These are phyloP conservation scores for Choiromyces venosus DNA, from an alignment of 495 filamentous ascomycete genomes.

Conservation along the genomic window DNA sequence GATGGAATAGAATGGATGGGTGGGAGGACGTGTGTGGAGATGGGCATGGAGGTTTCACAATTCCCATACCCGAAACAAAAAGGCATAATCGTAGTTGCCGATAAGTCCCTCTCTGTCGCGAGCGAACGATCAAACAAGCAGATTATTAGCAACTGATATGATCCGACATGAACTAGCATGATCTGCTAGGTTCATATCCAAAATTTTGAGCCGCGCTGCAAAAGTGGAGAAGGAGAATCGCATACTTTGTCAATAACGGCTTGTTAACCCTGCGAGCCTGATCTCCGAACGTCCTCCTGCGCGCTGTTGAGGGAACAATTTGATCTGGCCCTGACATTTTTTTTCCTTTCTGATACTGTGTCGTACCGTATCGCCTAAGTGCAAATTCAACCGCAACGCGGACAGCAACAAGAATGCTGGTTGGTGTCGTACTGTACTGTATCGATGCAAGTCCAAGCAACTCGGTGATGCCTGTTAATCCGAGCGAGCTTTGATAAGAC, in stretches of 20 bases:
- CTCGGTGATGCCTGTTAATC: not conserved
- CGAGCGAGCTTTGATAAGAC: not conserved
- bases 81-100: constrained; percentile 80
- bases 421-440: too few relatives aligned
- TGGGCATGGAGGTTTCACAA: not conserved
- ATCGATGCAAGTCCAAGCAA: not conserved
- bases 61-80: constrained; percentile 44
- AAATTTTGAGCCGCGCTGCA: not conserved
- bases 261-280: constrained; percentile 44
- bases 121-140: not conserved
- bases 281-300: constrained; percentile 46
- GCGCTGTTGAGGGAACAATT: constrained; percentile 49
- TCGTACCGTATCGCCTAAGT: not conserved
- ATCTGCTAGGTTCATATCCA: not conserved
- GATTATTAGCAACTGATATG: constrained; percentile 7
- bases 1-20: not conserved
- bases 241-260: constrained; percentile 51
- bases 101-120: constrained; percentile 59
- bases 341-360: too few relatives aligned
- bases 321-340: constrained; percentile 46
- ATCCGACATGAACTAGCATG: not conserved
- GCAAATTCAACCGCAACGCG: not conserved
- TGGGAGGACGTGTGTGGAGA: not conserved
- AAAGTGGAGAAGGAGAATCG: not conserved
- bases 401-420: not conserved